Conservation (phyloP, 306 rosid species). For the Luffa acutangula region DNA sequence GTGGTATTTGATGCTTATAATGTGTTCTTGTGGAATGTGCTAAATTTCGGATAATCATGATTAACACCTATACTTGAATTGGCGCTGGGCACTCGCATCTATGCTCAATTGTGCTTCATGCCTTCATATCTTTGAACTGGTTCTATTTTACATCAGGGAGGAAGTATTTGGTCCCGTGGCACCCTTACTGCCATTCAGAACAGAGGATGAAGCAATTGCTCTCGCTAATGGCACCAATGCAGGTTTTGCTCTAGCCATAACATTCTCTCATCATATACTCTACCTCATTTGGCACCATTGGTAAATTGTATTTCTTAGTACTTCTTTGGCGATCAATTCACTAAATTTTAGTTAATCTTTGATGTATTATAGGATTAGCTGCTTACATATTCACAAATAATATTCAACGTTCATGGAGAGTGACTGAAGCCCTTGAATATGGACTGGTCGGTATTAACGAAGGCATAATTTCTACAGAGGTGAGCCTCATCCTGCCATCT, state of each 20-base stretch:
- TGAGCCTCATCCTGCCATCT: conserved; percentile 15
- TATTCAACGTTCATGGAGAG: conserved; percentile 92
- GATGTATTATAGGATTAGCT: conserved; percentile 58
- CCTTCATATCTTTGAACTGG: conserved; percentile 4
- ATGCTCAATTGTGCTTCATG: not conserved
- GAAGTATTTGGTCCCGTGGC: conserved; percentile 98
- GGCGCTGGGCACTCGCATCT: not conserved
- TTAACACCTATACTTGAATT: not conserved
- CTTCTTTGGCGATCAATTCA: not conserved
- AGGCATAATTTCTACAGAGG: conserved; percentile 94
- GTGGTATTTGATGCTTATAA: not conserved
- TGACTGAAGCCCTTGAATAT: conserved; percentile 91
- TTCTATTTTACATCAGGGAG: conserved; percentile 46
- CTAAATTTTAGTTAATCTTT: not conserved
- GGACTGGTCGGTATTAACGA: conserved; percentile 94
- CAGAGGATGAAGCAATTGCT: conserved; percentile 79
- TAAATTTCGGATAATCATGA: not conserved
- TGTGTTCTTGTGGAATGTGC: not conserved
- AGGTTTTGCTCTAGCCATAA: conserved; percentile 37
- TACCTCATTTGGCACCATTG: not conserved
- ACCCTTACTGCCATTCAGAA: conserved; percentile 71
- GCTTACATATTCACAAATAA: conserved; percentile 76
- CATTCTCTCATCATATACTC: not conserved
- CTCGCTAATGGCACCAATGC: conserved; percentile 83
- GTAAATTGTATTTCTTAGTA: not conserved